Evolutionary conservation across 2,329 filamentous ascomycete species (phyloP), one percentile per base, ranked within the genome.

Genomic region (Pseudogymnoascus sp.): DNA sequence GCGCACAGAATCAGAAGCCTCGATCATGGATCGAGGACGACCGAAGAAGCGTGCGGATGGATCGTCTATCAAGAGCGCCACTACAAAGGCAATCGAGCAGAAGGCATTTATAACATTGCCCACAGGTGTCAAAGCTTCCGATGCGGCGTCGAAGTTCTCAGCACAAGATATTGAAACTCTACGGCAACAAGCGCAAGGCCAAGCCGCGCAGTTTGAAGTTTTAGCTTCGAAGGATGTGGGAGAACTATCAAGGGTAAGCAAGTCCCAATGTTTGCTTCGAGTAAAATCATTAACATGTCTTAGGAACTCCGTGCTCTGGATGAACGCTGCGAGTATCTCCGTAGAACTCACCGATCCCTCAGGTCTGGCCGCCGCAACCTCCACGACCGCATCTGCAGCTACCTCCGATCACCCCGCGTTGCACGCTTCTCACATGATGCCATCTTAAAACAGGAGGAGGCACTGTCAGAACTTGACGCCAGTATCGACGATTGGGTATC

Each of bases 401-500:
- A 90, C 69, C 81, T 92, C 8, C 86, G 87, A 59, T 87, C 86
- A 15, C 85, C 87, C 7, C 83, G 87, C 33, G 82, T 84, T 4
- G 84, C 87, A 62, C 87, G 84, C 66, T 90, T 92, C 72, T 90
- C 85, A 66, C 82, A 86, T 65, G 88, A 92, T 64, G 86, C 85
- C 18, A 84, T 93, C 72, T 79, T 92, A 42, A 89, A 88, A 75
- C 89, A 92, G 71, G 89, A 92, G 72, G 89, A 92, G 73, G 87
- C 88, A 1, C 79, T 93, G 9, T 84, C 86, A 1, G 89, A 92
- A 72, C 81, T 93, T 5, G 89, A 93, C 70, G 77, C 81, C 13
- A 89, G 87, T 2, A 92, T 93, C 65, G 89, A 92, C 69, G 88
- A 91, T 71, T 92, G 89, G 87, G 85, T 89, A 58, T 79, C 76